A percentile compares a stretch with the other conserved stretches of the same genome.
Evolutionary conservation across 257 asterid species (phyloP).

Genomic region (Nicotiana benthamiana): DNA sequence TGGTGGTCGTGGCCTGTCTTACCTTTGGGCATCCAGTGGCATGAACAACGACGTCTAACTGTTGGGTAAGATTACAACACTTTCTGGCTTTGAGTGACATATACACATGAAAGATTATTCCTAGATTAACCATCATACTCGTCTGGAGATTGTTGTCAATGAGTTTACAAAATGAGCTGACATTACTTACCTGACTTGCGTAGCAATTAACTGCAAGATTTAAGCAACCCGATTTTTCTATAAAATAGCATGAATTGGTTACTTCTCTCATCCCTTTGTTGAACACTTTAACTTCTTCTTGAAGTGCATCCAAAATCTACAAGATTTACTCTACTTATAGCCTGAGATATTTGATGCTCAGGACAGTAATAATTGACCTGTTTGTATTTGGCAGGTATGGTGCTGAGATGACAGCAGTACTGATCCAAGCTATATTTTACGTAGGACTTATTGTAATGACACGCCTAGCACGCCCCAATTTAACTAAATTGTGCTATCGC

Average conservation of each 20-base stretch:
- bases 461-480: constrained; percentile 52
- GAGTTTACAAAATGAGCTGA: not conserved
- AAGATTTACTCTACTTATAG: not conserved
- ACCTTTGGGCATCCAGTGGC: constrained; percentile 88
- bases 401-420: constrained; percentile 48
- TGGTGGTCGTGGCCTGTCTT: constrained; percentile 99
- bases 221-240: not conserved
- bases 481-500: constrained; percentile 52
- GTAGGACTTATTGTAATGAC: constrained; percentile 47
- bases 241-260: not conserved
- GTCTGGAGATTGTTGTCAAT: not conserved
- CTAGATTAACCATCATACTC: not conserved
- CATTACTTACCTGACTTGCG: not conserved
- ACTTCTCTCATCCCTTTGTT: not conserved
- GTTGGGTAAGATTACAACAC: constrained; percentile 46
- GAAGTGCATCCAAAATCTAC: not conserved
- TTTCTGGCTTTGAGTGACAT: not conserved
- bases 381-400: constrained; percentile 33
- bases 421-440: constrained; percentile 43
- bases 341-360: not conserved
- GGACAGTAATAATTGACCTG: not conserved
- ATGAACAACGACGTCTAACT: constrained; percentile 57
- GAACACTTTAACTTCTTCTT: not conserved
- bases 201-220: not conserved
- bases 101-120: not conserved